Conservation (phyloP, 495 filamentous ascomycete genomes). For the Bacidia gigantensis region DNA sequence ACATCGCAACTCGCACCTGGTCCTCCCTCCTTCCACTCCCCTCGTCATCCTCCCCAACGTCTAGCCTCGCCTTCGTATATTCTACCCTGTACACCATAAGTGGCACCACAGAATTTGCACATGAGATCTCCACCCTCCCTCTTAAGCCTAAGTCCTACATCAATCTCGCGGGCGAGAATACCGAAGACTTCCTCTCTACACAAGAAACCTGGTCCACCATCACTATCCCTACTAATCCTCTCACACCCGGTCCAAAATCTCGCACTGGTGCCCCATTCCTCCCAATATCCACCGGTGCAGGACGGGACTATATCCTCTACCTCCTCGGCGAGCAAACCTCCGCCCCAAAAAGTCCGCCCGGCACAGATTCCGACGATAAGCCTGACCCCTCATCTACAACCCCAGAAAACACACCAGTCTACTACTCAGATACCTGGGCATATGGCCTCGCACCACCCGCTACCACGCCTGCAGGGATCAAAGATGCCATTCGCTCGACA, state of each 20-base stretch:
- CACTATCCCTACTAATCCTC: slow-evolving; percentile 32
- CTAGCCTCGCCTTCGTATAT: slow-evolving; percentile 27
- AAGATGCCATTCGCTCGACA: slow-evolving; percentile 33
- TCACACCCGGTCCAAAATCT: slow-evolving; percentile 32
- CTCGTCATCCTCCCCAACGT: slow-evolving; percentile 13
- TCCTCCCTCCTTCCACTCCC: slow-evolving; percentile 29
- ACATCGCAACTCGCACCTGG: slow-evolving; percentile 29
- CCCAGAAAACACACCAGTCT: slow-evolving; percentile 10
- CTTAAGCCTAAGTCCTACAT: slow-evolving; percentile 20
- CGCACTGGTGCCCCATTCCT: slow-evolving; percentile 31
- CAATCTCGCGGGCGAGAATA: not conserved
- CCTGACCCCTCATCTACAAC: slow-evolving; percentile 1
- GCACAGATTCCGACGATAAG: not conserved
- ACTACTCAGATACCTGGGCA: slow-evolving; percentile 34
- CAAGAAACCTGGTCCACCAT: slow-evolving; percentile 30
- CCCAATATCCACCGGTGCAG: slow-evolving; percentile 35
- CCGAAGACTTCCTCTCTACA: slow-evolving; percentile 7
- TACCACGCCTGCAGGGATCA: slow-evolving; percentile 34
- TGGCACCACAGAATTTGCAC: slow-evolving; percentile 22
- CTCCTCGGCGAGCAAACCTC: slow-evolving; percentile 29
- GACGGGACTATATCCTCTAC: slow-evolving; percentile 38
- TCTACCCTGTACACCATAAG: slow-evolving; percentile 33
- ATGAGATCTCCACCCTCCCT: slow-evolving; percentile 30
- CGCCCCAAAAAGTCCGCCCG: not conserved
- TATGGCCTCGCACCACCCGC: slow-evolving; percentile 34